A percentile compares a stretch with the other conserved stretches of the same genome.
These are phyloP conservation scores for Trichoderma gamsii DNA, from an alignment of 495 filamentous ascomycete genomes.

Conservation along the genomic window DNA sequence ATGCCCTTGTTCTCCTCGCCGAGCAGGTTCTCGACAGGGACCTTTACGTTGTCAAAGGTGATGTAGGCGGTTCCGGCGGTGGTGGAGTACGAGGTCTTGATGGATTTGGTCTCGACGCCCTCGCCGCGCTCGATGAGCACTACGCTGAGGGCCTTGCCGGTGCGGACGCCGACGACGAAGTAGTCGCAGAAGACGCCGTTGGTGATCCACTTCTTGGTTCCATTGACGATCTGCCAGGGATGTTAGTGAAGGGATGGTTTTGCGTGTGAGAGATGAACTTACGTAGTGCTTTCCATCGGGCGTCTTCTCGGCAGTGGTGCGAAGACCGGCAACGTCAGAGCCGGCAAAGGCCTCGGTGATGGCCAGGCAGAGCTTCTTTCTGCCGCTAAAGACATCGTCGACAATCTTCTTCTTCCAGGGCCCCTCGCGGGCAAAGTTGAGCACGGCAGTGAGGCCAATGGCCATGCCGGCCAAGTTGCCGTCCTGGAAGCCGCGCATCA, in stretches of 20 bases:
- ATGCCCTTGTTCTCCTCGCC: conserved; percentile 85
- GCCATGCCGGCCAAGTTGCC: conserved; percentile 71
- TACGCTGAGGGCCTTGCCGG: conserved; percentile 75
- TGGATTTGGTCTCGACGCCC: conserved; percentile 64
- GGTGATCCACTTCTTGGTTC: conserved; percentile 93
- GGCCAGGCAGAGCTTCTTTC: conserved; percentile 83
- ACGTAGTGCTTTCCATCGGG: conserved; percentile 72
- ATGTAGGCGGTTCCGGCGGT: conserved; percentile 74
- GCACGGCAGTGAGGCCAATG: conserved; percentile 74
- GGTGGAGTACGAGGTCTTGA: conserved; percentile 82
- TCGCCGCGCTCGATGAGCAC: conserved; percentile 68
- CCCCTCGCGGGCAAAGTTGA: conserved; percentile 68
- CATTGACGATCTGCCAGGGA: conserved; percentile 56
- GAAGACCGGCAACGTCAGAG: conserved; percentile 75
- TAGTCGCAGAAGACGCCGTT: conserved; percentile 82
- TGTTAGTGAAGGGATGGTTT: not conserved
- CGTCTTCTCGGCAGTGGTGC: conserved; percentile 76
- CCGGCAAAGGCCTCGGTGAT: conserved; percentile 89
- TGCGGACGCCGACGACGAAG: conserved; percentile 76
- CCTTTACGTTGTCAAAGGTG: conserved; percentile 82
- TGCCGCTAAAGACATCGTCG: conserved; percentile 67
- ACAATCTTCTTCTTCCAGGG: conserved; percentile 59
- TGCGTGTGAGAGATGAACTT: not conserved
- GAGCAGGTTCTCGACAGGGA: conserved; percentile 71
- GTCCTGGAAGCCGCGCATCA: conserved; percentile 60